Conservation (phyloP, 1,139 yeast species). For the Pichia terricola region DNA sequence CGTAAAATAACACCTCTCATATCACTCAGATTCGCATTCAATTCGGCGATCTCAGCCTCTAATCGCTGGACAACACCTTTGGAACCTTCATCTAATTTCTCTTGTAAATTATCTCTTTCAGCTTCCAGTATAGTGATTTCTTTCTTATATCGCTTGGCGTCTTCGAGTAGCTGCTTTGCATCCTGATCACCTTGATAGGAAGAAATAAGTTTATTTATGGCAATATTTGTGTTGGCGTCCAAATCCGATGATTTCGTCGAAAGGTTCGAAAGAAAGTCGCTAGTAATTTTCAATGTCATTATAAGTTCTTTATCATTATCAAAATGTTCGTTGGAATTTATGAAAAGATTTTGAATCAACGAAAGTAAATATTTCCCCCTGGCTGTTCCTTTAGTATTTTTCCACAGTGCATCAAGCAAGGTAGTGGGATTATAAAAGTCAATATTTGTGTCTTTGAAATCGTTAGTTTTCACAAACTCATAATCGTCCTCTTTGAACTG, state of each 20-base stretch:
- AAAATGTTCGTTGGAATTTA: slow-evolving; percentile 50
- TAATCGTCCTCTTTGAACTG: slow-evolving; percentile 63
- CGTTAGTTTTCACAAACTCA: slow-evolving; percentile 51
- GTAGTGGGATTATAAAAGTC: slow-evolving; percentile 72
- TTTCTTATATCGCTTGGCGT: slow-evolving; percentile 57
- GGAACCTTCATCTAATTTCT: slow-evolving; percentile 71
- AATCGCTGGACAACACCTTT: slow-evolving; percentile 73
- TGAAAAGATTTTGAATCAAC: slow-evolving; percentile 74
- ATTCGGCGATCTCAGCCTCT: slow-evolving; percentile 62
- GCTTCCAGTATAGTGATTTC: slow-evolving; percentile 75
- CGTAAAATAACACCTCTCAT: slow-evolving; percentile 62
- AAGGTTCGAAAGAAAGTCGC: slow-evolving; percentile 75
- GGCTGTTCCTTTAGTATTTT: slow-evolving; percentile 58
- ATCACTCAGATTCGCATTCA: slow-evolving; percentile 55
- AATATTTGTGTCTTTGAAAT: slow-evolving; percentile 45
- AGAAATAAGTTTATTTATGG: slow-evolving; percentile 60
- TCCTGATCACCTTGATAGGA: slow-evolving; percentile 87
- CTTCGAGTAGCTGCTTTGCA: slow-evolving; percentile 70
- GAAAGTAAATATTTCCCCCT: slow-evolving; percentile 66
- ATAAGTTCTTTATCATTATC: slow-evolving; percentile 39
- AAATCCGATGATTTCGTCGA: slow-evolving; percentile 55
- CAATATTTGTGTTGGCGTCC: slow-evolving; percentile 71
- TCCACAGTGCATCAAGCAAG: slow-evolving; percentile 59
- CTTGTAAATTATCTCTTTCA: slow-evolving; percentile 71
- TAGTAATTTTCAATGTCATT: slow-evolving; percentile 65